Percentiles rank a stretch among this genome's conserved stretches.
These are phyloP conservation scores for barley (Hordeum vulgare) DNA, from an alignment of 176 grass and related monocot genomes.

Conservation along the genomic window DNA sequence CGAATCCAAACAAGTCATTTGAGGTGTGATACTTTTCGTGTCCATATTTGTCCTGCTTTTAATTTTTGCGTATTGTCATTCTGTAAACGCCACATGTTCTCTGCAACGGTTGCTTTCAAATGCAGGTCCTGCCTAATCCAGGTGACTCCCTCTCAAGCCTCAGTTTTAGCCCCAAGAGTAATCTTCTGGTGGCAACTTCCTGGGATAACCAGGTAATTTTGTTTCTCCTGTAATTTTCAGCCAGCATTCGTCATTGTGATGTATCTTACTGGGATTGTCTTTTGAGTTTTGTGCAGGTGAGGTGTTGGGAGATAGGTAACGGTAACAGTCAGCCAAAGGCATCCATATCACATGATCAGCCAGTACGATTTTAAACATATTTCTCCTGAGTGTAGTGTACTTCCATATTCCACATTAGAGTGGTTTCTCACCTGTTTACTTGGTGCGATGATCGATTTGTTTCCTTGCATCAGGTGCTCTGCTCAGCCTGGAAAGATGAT, in stretches of 20 bases:
- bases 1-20: constrained; percentile 59
- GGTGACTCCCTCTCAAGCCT: constrained; percentile 55
- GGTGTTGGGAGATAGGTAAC: constrained; percentile 87
- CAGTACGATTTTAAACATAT: constrained; percentile 34
- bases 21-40: constrained; percentile 27
- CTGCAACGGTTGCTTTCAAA: not conserved
- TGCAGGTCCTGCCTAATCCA: constrained; percentile 47
- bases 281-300: constrained; percentile 48
- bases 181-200: constrained; percentile 57
- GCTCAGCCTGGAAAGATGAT: constrained; percentile 93
- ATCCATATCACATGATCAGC: constrained; percentile 89
- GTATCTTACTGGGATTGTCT: not conserved
- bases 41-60: not conserved
- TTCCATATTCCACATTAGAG: not conserved
- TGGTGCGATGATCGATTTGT: constrained; percentile 5
- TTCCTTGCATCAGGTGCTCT: constrained; percentile 59
- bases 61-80: not conserved
- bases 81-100: not conserved
- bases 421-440: not conserved
- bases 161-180: constrained; percentile 60
- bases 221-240: not conserved
- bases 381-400: not conserved
- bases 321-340: constrained; percentile 86
- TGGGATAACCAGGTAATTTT: constrained; percentile 63
- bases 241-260: not conserved